These are phyloP conservation scores for Aspergillus leporis DNA, from an alignment of 495 filamentous ascomycete genomes.

Conservation along the genomic window DNA sequence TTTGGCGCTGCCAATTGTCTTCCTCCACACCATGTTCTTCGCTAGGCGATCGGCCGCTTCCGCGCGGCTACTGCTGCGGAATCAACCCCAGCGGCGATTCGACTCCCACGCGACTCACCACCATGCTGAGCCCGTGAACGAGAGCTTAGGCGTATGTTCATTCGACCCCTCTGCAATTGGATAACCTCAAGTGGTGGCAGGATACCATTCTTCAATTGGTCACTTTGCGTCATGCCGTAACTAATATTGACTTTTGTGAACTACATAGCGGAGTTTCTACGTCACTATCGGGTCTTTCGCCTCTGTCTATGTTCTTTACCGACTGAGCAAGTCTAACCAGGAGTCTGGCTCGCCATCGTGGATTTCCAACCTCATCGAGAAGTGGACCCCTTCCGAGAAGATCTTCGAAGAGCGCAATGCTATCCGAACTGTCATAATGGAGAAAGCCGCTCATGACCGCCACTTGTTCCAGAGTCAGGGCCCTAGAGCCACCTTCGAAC, in stretches of 20 bases:
- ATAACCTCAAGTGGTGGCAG: background rate
- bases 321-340: conserved; percentile 39
- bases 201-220: background rate
- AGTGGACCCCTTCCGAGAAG: conserved; percentile 49
- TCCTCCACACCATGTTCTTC: conserved; percentile 44
- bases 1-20: conserved; percentile 34
- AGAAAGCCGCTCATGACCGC: conserved; percentile 69
- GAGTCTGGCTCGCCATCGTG: conserved; percentile 51
- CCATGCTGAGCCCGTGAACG: conserved; percentile 57
- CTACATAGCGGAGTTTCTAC: conserved; percentile 64
- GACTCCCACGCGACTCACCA: conserved; percentile 44
- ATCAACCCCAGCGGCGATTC: conserved; percentile 46
- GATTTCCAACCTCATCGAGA: conserved; percentile 58
- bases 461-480: conserved; percentile 62
- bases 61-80: conserved; percentile 44
- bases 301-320: conserved; percentile 58
- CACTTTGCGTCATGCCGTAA: conserved; percentile 13
- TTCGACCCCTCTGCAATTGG: conserved; percentile 15
- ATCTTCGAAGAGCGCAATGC: conserved; percentile 60
- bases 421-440: conserved; percentile 62
- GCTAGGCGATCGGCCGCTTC: conserved; percentile 45
- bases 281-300: conserved; percentile 60
- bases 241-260: conserved; percentile 18
- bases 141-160: conserved; percentile 63
- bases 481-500: conserved; percentile 43